These are phyloP conservation scores for Grammothele lineata DNA, from an alignment of 768 basidiomycete genomes.

Conservation along the genomic window DNA sequence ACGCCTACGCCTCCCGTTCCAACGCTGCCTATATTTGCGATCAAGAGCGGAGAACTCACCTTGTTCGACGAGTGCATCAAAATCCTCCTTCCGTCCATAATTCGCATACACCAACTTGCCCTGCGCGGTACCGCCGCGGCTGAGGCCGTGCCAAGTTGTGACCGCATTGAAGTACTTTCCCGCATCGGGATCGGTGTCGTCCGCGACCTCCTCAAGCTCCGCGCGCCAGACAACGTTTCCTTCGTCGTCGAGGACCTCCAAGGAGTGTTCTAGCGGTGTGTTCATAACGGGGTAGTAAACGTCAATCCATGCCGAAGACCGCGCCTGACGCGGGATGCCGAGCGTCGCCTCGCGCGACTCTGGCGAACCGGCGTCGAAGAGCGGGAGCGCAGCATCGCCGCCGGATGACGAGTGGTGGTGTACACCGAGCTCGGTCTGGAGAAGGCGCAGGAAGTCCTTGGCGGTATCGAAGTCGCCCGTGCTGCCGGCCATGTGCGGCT, in stretches of 20 bases:
- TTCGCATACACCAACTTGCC: slow-evolving; percentile 75
- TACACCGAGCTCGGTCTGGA: slow-evolving; percentile 63
- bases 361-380: slow-evolving; percentile 67
- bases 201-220: slow-evolving; percentile 68
- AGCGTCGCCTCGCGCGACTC: slow-evolving; percentile 68
- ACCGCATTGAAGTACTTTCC: slow-evolving; percentile 61
- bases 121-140: slow-evolving; percentile 67
- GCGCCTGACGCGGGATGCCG: slow-evolving; percentile 36
- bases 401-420: slow-evolving; percentile 4
- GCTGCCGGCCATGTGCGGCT: slow-evolving; percentile 61
- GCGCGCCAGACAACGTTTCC: slow-evolving; percentile 62
- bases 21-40: too few species aligned
- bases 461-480: slow-evolving; percentile 56
- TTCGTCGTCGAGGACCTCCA: slow-evolving; percentile 60
- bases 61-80: slow-evolving; percentile 54
- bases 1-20: slow-evolving; percentile 39
- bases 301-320: slow-evolving; percentile 77
- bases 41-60: too few species aligned
- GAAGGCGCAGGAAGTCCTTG: slow-evolving; percentile 58
- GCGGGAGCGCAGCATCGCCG: slow-evolving; percentile 39
- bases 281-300: slow-evolving; percentile 88
- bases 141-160: slow-evolving; percentile 85
- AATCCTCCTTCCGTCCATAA: slow-evolving; percentile 75
- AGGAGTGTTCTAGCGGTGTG: slow-evolving; percentile 61
- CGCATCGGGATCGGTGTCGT: slow-evolving; percentile 71